phyloP scores from a whole-genome alignment of 2,329 filamentous ascomycete genomes.

The Hymenoscyphus salicellus region DNA sequence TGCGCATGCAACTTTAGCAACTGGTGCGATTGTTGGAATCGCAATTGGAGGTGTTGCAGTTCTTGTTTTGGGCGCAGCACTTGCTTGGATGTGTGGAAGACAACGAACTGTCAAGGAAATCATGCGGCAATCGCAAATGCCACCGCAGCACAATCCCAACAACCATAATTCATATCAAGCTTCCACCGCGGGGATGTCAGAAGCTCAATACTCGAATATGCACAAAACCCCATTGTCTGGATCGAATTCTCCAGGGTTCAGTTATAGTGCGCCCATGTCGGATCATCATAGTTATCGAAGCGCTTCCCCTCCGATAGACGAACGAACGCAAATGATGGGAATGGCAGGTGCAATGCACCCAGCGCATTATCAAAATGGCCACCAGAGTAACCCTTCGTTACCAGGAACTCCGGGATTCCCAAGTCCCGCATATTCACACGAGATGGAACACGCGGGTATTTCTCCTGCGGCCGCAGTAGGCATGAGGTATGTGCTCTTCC shows the following conservation, averaged over 20 bases:
- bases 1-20: conserved; percentile 23
- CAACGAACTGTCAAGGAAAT: conserved; percentile 22
- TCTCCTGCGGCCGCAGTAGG: conserved; percentile 4
- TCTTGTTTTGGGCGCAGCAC: conserved; percentile 44
- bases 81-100: conserved; percentile 47
- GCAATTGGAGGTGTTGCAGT: conserved; percentile 46
- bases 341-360: conserved; percentile 13
- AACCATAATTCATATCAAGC: conserved; percentile 28
- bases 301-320: conserved; percentile 22
- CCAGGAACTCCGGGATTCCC: conserved; percentile 15
- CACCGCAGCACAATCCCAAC: background rate
- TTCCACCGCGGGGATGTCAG: conserved; percentile 17
- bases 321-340: conserved; percentile 21
- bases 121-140: conserved; percentile 13
- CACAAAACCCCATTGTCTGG: conserved; percentile 15
- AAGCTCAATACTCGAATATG: conserved; percentile 28
- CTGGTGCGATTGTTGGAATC: conserved; percentile 59
- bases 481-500: conserved; percentile 16
- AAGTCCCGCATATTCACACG: conserved; percentile 20
- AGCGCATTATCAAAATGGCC: conserved; percentile 2
- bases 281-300: conserved; percentile 20
- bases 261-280: background rate
- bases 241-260: conserved; percentile 5
- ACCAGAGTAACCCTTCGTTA: conserved; percentile 7
- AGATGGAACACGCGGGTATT: conserved; percentile 16